Evolutionary conservation across 1,284 basidiomycete genomes (phyloP).

Genomic region (Malassezia caprae): DNA sequence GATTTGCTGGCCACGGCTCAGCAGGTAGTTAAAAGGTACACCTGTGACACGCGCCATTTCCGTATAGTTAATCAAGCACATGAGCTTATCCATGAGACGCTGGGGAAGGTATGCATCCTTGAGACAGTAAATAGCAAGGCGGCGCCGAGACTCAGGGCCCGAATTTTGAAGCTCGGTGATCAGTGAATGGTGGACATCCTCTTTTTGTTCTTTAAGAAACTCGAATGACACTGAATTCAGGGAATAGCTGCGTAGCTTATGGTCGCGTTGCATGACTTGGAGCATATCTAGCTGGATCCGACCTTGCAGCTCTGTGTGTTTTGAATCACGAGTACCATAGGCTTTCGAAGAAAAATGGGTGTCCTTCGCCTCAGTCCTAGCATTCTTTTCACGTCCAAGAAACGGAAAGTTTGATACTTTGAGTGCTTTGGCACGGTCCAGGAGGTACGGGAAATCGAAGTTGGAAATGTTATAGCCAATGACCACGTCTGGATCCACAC

Average conservation of each 20-base stretch:
- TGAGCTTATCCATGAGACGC: conserved; percentile 47
- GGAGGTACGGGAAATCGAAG: conserved; percentile 47
- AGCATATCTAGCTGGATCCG: conserved; percentile 48
- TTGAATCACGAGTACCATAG: conserved; percentile 47
- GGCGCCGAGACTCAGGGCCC: conserved; percentile 44
- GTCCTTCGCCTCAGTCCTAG: conserved; percentile 45
- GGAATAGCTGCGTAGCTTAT: conserved; percentile 46
- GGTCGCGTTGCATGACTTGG: conserved; percentile 48
- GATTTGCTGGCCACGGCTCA: conserved; percentile 47
- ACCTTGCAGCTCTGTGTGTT: conserved; percentile 45
- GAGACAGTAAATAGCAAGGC: conserved; percentile 46
- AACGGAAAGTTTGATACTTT: conserved; percentile 42
- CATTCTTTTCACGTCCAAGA: conserved; percentile 39
- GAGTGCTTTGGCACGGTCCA: conserved; percentile 45
- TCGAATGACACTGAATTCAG: conserved; percentile 48
- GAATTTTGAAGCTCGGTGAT: conserved; percentile 47
- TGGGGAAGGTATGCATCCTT: conserved; percentile 48
- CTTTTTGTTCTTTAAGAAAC: conserved; percentile 47
- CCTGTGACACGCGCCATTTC: conserved; percentile 48
- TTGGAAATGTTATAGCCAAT: conserved; percentile 48
- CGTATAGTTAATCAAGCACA: conserved; percentile 49
- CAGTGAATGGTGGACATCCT: conserved; percentile 46
- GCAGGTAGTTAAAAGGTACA: conserved; percentile 48
- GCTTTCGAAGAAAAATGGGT: conserved; percentile 48
- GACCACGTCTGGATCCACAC: conserved; percentile 44